Evolutionary conservation across 75 land plant species (phyloP).

Genomic region (Pinus albicaulis): DNA sequence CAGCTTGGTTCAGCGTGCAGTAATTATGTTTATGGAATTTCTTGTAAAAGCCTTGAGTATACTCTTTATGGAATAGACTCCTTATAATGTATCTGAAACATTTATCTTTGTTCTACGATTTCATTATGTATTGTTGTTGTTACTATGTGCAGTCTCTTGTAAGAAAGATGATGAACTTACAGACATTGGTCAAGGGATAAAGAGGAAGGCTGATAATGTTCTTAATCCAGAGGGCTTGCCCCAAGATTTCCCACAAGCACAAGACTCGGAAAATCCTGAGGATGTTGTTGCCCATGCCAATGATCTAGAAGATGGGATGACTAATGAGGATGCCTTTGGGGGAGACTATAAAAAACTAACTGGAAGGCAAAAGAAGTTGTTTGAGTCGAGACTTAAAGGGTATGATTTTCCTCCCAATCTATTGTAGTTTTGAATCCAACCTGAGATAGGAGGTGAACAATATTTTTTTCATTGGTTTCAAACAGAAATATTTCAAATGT

Average conservation of each 20-base stretch:
- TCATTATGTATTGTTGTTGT: not conserved
- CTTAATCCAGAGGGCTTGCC: not conserved
- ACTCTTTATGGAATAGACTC: too few species aligned
- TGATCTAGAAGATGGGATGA: constrained; percentile 15
- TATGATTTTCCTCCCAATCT: constrained; percentile 16
- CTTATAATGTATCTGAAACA: too few species aligned
- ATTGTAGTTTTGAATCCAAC: not conserved
- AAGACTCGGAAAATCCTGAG: not conserved
- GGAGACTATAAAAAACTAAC: constrained; percentile 37
- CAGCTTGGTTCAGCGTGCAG: too few species aligned
- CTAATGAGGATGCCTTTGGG: constrained; percentile 22
- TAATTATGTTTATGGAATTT: too few species aligned
- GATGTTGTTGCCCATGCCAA: constrained; percentile 10
- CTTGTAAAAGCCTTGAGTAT: too few species aligned
- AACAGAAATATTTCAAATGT: not conserved
- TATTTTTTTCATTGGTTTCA: not conserved
- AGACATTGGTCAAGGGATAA: not conserved
- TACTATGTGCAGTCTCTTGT: not conserved
- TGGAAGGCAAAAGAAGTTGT: constrained; percentile 76
- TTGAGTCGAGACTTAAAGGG: constrained; percentile 88
- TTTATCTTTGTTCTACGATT: not conserved
- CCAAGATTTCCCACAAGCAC: constrained; percentile 5
- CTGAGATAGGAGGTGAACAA: not conserved
- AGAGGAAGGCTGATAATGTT: constrained; percentile 4
- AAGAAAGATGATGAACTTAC: not conserved